phyloP scores from a whole-genome alignment of 1,139 yeast species.

The Lodderomyces beijingensis region DNA sequence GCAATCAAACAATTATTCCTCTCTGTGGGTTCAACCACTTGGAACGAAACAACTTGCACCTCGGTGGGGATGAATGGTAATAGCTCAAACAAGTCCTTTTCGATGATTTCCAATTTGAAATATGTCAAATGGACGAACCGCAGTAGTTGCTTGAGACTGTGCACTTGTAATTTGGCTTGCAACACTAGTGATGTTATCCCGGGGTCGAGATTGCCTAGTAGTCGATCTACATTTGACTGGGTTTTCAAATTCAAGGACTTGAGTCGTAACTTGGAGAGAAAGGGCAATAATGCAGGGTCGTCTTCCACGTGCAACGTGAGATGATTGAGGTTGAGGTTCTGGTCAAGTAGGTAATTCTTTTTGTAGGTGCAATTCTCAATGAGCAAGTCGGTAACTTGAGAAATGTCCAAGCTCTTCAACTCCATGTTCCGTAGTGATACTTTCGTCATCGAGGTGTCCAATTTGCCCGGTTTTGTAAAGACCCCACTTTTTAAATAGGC shows the following conservation, averaged over 20 bases:
- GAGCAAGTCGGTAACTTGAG: slow-evolving; percentile 7
- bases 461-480: neutral
- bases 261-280: slow-evolving; percentile 4
- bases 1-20: slow-evolving; percentile 11
- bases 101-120: slow-evolving; percentile 11
- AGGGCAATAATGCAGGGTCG: slow-evolving; percentile 6
- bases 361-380: slow-evolving; percentile 11
- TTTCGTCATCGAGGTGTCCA: slow-evolving; percentile 1
- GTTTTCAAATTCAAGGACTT: slow-evolving; percentile 4
- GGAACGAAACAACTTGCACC: slow-evolving; percentile 7
- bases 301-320: slow-evolving; percentile 5
- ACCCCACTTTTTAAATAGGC: slow-evolving; percentile 3
- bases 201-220: neutral
- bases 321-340: slow-evolving; percentile 5
- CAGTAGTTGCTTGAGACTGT: slow-evolving; percentile 5
- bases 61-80: slow-evolving; percentile 5
- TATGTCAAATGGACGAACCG: slow-evolving; percentile 12
- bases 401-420: slow-evolving; percentile 6
- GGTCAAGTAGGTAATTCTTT: slow-evolving; percentile 5
- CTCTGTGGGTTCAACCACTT: slow-evolving; percentile 8
- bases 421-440: slow-evolving; percentile 9
- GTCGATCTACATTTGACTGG: neutral
- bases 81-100: slow-evolving; percentile 10
- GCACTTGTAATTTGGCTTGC: slow-evolving; percentile 3
- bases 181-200: neutral